phyloP scores from a whole-genome alignment of 1,139 yeast genomes.

The Geotrichum candidum region DNA sequence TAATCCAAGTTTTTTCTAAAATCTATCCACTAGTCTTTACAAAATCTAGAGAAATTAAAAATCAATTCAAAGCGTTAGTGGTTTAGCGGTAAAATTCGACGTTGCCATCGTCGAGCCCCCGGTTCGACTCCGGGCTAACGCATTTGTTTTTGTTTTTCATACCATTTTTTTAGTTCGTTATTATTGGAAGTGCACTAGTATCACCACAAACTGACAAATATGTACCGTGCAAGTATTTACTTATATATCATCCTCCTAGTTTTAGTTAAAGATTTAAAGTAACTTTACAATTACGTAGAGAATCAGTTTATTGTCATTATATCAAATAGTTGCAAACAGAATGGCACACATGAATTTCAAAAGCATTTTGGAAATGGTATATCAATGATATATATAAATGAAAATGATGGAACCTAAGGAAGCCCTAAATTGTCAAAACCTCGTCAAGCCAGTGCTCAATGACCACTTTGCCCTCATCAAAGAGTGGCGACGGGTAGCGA shows the following conservation, averaged over 20 bases:
- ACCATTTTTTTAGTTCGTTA: neutral
- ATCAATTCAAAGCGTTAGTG: constrained; percentile 36
- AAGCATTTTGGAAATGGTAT: too few species aligned
- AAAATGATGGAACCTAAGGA: neutral
- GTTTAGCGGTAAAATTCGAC: constrained; percentile 49
- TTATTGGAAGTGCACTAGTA: too few species aligned
- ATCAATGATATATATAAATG: too few species aligned
- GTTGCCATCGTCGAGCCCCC: constrained; percentile 52
- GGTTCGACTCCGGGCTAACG: constrained; percentile 53
- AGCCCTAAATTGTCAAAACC: constrained; percentile 2
- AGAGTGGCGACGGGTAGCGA: constrained; percentile 46
- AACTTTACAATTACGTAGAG: neutral
- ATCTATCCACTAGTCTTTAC: too few species aligned
- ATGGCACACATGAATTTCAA: too few species aligned
- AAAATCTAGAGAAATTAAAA: too few species aligned
- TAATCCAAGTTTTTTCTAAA: too few species aligned
- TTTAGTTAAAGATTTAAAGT: too few species aligned
- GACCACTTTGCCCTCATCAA: constrained; percentile 63
- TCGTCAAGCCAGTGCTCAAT: constrained; percentile 57
- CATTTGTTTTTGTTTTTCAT: constrained; percentile 23
- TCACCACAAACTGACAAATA: neutral
- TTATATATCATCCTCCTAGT: too few species aligned
- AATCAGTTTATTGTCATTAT: too few species aligned
- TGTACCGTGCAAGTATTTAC: too few species aligned
- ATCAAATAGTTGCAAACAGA: neutral